Percentiles rank a stretch among this genome's conserved stretches.
phyloP scores from a whole-genome alignment of 2,329 filamentous ascomycete genomes.

The Graphilbum sp. region DNA sequence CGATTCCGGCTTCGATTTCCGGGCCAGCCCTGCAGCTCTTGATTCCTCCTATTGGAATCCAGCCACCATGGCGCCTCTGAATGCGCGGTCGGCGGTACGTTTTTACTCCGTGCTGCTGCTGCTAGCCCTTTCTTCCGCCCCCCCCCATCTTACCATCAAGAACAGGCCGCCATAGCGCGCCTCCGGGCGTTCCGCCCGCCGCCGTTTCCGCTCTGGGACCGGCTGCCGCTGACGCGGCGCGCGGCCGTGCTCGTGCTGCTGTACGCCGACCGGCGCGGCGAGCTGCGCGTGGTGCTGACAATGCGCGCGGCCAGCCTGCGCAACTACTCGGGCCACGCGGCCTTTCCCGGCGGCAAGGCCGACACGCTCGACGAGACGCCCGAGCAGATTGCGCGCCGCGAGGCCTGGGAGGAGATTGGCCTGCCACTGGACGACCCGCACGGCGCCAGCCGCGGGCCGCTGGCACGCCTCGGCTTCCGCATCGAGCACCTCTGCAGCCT shows the following conservation, averaged over 20 bases:
- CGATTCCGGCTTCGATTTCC: no score
- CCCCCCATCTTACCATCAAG: background rate
- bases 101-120: no score
- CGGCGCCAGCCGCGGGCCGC: background rate
- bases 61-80: constrained; percentile 39
- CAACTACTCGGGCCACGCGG: constrained; percentile 70
- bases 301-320: constrained; percentile 48
- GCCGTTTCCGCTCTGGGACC: constrained; percentile 44
- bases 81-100: constrained; percentile 36
- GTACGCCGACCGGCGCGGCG: constrained; percentile 68
- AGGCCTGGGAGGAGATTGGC: constrained; percentile 88
- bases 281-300: constrained; percentile 56
- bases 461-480: constrained; percentile 52
- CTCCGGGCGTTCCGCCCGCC: constrained; percentile 45
- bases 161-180: constrained; percentile 40
- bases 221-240: constrained; percentile 45
- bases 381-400: constrained; percentile 72
- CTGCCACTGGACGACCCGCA: constrained; percentile 50
- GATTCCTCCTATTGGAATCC: constrained; percentile 40
- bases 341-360: constrained; percentile 66
- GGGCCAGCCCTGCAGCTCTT: constrained; percentile 10
- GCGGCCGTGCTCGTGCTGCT: constrained; percentile 80
- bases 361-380: constrained; percentile 41
- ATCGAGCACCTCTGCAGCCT: constrained; percentile 81
- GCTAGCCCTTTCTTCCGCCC: background rate